These are phyloP conservation scores for Psilocybe cyanescens DNA, from an alignment of 768 basidiomycete genomes.

Conservation along the genomic window DNA sequence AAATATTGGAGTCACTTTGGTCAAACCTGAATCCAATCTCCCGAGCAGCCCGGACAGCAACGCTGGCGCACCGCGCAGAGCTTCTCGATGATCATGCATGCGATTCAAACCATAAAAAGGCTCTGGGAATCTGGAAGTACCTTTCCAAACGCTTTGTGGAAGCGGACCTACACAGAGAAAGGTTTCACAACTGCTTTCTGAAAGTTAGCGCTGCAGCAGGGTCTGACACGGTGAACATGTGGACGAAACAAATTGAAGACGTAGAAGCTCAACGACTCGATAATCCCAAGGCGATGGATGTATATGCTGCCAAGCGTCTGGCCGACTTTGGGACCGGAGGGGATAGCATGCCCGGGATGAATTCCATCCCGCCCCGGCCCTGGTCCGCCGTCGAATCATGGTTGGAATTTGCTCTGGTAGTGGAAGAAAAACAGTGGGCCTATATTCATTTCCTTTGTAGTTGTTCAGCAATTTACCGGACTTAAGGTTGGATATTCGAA, in stretches of 20 bases:
- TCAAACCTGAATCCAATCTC: constrained; percentile 20
- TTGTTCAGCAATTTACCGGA: too few relatives aligned
- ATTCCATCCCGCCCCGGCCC: too few relatives aligned
- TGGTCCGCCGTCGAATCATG: neutral
- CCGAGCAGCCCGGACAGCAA: constrained; percentile 9
- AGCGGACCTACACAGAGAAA: neutral
- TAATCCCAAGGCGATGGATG: constrained; percentile 1
- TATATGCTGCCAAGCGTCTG: neutral
- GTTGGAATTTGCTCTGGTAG: neutral
- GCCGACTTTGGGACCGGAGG: too few relatives aligned
- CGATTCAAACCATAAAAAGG: constrained; percentile 29
- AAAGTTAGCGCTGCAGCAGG: neutral
- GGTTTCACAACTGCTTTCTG: neutral
- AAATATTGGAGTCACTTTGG: constrained; percentile 27
- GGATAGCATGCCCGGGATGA: too few relatives aligned
- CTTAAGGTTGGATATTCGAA: neutral
- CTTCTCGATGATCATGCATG: constrained; percentile 27
- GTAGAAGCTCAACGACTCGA: neutral
- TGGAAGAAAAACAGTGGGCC: constrained; percentile 10
- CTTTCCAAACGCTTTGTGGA: neutral
- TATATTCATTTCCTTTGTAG: neutral
- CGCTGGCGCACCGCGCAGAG: constrained; percentile 18
- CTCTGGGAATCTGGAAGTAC: constrained; percentile 14
- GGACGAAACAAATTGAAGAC: neutral
- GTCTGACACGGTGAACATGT: neutral